Percentiles rank a stretch among this genome's conserved stretches.
Conservation (phyloP, 2,329 filamentous ascomycete genomes). For the Dothistroma septosporum region DNA sequence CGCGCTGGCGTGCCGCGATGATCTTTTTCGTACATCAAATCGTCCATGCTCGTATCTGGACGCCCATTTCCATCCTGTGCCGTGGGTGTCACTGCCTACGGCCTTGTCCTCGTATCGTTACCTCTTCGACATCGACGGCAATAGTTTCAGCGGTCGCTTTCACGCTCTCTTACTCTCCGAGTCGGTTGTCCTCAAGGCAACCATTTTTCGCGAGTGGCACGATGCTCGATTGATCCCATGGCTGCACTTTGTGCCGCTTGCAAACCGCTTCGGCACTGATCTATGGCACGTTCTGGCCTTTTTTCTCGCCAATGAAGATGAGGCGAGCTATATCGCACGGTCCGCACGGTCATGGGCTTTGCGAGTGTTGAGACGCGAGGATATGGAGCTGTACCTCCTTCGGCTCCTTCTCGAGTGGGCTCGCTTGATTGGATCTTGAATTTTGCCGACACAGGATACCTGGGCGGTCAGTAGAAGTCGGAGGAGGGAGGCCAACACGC, state of each 20-base stretch:
- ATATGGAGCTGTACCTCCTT: not conserved
- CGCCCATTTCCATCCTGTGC: no score
- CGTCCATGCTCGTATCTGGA: no score
- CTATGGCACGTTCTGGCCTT: constrained; percentile 43
- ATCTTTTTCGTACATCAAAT: no score
- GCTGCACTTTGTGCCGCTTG: constrained; percentile 79
- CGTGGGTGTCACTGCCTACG: no score
- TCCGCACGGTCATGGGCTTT: not conserved
- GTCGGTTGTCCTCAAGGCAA: constrained; percentile 61
- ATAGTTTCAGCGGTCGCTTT: no score
- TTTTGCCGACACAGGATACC: no score
- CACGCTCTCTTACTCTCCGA: not conserved
- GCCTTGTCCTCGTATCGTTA: no score
- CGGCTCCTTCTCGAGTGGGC: not conserved
- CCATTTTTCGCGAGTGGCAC: constrained; percentile 77
- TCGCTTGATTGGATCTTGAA: no score
- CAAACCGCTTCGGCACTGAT: constrained; percentile 63
- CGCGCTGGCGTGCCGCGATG: no score
- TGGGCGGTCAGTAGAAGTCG: no score
- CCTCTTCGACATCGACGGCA: no score
- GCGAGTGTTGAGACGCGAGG: not conserved
- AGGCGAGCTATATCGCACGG: not conserved
- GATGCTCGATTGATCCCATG: constrained; percentile 65
- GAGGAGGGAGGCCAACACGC: no score
- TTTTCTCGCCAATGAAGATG: not conserved